Evolutionary conservation across 768 basidiomycete genomes (phyloP), one percentile per base, ranked within the genome.

Genomic region (Psilocybe cyanescens): DNA sequence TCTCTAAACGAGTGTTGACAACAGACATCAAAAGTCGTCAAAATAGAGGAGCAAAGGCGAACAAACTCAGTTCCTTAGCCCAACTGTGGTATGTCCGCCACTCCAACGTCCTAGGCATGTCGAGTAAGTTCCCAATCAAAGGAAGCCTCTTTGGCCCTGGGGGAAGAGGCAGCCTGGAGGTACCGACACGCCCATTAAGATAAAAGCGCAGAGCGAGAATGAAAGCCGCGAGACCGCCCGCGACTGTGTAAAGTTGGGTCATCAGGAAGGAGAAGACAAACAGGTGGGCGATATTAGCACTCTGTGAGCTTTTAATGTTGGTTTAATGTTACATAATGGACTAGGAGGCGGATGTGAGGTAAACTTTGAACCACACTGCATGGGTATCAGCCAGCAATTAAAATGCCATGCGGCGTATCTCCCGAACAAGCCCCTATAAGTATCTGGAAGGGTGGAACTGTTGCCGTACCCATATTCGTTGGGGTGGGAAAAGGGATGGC

Each of bases 121-220:
- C 65, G 30, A 65, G 56, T 4, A 66, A 33, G 49, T 70, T 70
- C 33, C 71, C 71, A 16, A 72, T 54, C 5, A 70, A 31, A 1
- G 71, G 71, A 35, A 68, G 59, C 8, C 66, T 60, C 44, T 64
- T 72, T 1, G 69, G 70, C 3, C 70, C 67, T 5, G 70, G 70
- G 4, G 70, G 70, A 8, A 67, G 58, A 11, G 71, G 69, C 24
- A 70, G 55, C 14, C 41, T 37, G 30, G 55, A 53, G 31, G 8
- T 44, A 12, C 9, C 41, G 19, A 28, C n/a, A n/a, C 47, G 45
- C 6, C 45, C 45, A 16, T 46, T 24, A n/a, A n/a, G 9, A 24
- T 49, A 24, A 49, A 24, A n/a, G 8, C 47, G 47, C 4, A 49
- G 28, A 3, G 19, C 47, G 14, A 49, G 19, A 24, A 49, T 28